These are phyloP conservation scores for Diospyros kaki DNA, from an alignment of 148 eudicot genomes.

Conservation along the genomic window DNA sequence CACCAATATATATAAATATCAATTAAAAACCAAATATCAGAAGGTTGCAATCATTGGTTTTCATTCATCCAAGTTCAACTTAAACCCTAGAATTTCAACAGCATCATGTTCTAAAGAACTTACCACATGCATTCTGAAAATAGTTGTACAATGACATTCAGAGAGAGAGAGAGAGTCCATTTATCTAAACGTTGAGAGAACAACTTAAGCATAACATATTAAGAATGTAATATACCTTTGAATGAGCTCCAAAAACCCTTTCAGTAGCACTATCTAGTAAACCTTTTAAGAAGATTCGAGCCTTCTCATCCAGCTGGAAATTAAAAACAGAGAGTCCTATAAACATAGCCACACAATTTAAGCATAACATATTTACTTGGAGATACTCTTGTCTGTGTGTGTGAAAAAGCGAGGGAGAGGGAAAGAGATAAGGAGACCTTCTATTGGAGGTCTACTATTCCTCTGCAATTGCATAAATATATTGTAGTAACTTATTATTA, in stretches of 20 bases:
- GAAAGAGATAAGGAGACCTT: too few species aligned
- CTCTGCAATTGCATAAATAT: too few species aligned
- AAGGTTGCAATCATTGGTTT: neutral
- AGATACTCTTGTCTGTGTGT: too few species aligned
- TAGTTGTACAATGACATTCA: neutral
- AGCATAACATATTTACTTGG: neutral
- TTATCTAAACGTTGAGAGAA: neutral
- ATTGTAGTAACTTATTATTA: too few species aligned
- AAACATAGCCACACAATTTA: neutral
- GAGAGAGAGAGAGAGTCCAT: neutral
- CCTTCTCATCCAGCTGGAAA: conserved; percentile 33
- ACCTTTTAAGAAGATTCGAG: conserved; percentile 24
- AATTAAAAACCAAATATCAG: conserved; percentile 3
- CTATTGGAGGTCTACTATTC: too few species aligned
- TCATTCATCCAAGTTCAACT: neutral
- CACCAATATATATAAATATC: neutral
- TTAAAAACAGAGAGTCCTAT: neutral
- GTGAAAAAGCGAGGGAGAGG: too few species aligned
- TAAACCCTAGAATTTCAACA: neutral
- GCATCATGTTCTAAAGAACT: neutral
- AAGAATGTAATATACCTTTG: conserved; percentile 20
- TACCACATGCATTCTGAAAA: neutral
- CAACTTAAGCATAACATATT: neutral
- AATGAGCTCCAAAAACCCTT: conserved; percentile 26
- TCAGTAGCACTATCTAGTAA: conserved; percentile 31